These are phyloP conservation scores for Trypanosoma avium DNA, from an alignment of 208 protist species.

Conservation along the genomic window DNA sequence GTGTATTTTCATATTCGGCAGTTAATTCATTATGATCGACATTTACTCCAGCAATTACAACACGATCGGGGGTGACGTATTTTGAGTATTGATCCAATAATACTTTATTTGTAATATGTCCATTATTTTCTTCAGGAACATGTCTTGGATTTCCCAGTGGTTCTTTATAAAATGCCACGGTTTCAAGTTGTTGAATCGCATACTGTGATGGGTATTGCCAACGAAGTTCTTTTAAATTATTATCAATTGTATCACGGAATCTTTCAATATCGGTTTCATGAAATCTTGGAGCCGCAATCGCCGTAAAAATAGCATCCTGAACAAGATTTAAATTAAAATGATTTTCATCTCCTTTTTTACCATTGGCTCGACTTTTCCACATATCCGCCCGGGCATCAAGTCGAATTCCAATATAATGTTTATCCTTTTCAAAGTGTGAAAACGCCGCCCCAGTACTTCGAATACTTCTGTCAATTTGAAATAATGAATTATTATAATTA, in stretches of 20 bases:
- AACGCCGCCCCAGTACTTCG: conserved; percentile 69
- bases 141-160: conserved; percentile 85
- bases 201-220: conserved; percentile 81
- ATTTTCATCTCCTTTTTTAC: conserved; percentile 17
- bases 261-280: conserved; percentile 80
- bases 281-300: conserved; percentile 76
- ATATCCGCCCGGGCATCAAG: conserved; percentile 71
- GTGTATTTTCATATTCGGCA: conserved; percentile 86
- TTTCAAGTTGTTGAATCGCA: conserved; percentile 78
- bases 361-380: conserved; percentile 42
- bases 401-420: conserved; percentile 81
- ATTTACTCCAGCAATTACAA: conserved; percentile 89
- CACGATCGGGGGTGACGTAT: conserved; percentile 69
- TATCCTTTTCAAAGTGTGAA: conserved; percentile 78
- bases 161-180: conserved; percentile 86
- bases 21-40: conserved; percentile 82
- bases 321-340: conserved; percentile 61
- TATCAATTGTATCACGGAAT: conserved; percentile 86
- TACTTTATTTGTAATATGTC: conserved; percentile 56
- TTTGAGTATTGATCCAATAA: conserved; percentile 79
- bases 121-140: conserved; percentile 72
- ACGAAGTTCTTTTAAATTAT: conserved; percentile 78
- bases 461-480: conserved; percentile 84
- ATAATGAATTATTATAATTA: conserved; percentile 84
- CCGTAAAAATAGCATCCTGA: conserved; percentile 83